Conservation (phyloP, 805 yeast species). For the Nakazawaea populi region DNA sequence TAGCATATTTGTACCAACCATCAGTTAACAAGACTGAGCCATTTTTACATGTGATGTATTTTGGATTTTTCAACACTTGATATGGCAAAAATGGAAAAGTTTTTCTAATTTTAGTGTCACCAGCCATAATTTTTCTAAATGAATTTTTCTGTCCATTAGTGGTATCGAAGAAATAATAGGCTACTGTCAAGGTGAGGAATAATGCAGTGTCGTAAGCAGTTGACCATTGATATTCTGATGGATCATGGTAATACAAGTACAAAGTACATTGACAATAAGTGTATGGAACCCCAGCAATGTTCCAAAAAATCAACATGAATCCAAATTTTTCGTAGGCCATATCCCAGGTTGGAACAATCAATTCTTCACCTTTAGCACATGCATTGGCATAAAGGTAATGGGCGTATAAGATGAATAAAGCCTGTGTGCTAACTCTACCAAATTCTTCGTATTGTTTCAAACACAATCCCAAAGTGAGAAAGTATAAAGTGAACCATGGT, state of each 20-base stretch:
- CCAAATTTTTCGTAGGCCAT: slow-evolving; percentile 99
- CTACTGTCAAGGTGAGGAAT: slow-evolving; percentile 50
- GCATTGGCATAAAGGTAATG: slow-evolving; percentile 96
- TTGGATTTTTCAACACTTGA: slow-evolving; percentile 77
- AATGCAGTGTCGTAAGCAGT: slow-evolving; percentile 50
- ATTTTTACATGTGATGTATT: slow-evolving; percentile 74
- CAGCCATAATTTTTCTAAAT: slow-evolving; percentile 79
- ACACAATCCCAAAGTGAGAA: slow-evolving; percentile 67
- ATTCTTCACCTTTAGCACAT: slow-evolving; percentile 95
- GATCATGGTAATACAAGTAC: slow-evolving; percentile 77
- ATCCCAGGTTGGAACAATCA: slow-evolving; percentile 98
- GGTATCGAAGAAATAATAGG: slow-evolving; percentile 93
- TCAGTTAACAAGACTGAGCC: slow-evolving; percentile 84
- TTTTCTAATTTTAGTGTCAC: slow-evolving; percentile 70
- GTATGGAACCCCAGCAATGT: slow-evolving; percentile 98
- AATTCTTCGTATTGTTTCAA: slow-evolving; percentile 76
- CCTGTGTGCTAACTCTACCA: slow-evolving; percentile 77
- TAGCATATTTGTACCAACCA: slow-evolving; percentile 92
- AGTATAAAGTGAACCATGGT: slow-evolving; percentile 91
- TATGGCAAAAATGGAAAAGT: slow-evolving; percentile 92
- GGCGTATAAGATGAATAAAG: slow-evolving; percentile 66
- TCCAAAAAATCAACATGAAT: slow-evolving; percentile 98
- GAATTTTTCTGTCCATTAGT: slow-evolving; percentile 93
- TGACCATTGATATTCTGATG: slow-evolving; percentile 76
- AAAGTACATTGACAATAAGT: slow-evolving; percentile 94